Evolutionary conservation across 163 green algal genomes (phyloP), one percentile per base, ranked within the genome.

Genomic region (Chlamydomonas reinhardtii): DNA sequence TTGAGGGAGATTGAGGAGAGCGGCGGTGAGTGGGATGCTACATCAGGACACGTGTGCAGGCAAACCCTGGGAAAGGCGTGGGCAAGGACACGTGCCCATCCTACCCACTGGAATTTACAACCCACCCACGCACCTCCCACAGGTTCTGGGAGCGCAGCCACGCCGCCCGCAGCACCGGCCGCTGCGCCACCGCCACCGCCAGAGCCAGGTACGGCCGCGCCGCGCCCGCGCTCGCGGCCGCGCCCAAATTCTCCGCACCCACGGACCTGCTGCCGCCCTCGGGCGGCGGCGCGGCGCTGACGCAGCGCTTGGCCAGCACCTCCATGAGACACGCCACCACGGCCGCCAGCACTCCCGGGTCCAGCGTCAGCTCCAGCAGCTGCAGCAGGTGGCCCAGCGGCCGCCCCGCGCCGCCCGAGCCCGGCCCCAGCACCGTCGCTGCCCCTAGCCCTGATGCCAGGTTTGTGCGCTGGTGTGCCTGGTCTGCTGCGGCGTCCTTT

Each of bases 141-240:
- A 95, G 96, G 65, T 92, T 81, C 4, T 70, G 73, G 35, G 79
- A 71, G 14, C 39, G 52, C 70, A 91, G 69, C 93, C 94, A 97
- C 69, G 86, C 39, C 16, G 56, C 35, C 16, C 54, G 48, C 56
- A 91, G 24, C 19, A 34, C 12, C 15, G 59, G 29, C 4, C 77
- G 83, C 27, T 68, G 69, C 62, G 92, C 74, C 31, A 95, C 74
- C 31, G 88, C 56, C 74, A 75, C 37, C 61, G 84, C 72, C 37
- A 96, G 88, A 22, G 59, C 70, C 3, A 97, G 82, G 80, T 82
- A 91, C 0, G 85, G 92, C 77, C 93, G 92, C 19, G 82, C 48
- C 48, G 48, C 48, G 48, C 48, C 48, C 48, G 48, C 48, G 48
- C 48, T 56, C 48, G 48, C 48, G 14, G 12, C 48, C 12, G 48